A percentile compares a stretch with the other conserved stretches of the same genome.
These are phyloP conservation scores for Fusarium cicatricum DNA, from an alignment of 2,329 filamentous ascomycete genomes.

Conservation along the genomic window DNA sequence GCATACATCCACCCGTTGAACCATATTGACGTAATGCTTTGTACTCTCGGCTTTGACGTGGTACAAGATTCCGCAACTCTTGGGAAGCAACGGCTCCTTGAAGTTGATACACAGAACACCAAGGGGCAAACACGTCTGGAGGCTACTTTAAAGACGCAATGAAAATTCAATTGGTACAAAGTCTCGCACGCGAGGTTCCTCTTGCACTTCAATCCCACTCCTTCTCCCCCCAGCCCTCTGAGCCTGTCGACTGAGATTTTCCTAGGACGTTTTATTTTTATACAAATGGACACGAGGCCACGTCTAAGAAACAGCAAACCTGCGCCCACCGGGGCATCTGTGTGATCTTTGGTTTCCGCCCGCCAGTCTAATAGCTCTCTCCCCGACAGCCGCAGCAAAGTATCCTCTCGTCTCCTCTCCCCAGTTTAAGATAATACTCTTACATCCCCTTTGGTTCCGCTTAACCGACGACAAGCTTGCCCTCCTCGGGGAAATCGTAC, in stretches of 20 bases:
- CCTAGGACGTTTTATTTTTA: conserved; percentile 50
- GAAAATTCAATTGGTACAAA: conserved; percentile 38
- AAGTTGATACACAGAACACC: not conserved
- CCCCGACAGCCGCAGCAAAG: conserved; percentile 13
- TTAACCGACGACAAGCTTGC: conserved; percentile 93
- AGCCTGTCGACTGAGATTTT: conserved; percentile 36
- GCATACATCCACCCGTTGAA: too few species aligned
- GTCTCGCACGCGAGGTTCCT: conserved; percentile 28
- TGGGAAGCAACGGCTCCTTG: too few species aligned
- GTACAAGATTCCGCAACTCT: too few species aligned
- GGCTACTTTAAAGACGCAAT: conserved; percentile 12
- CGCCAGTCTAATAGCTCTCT: conserved; percentile 38
- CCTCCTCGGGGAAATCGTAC: conserved; percentile 94
- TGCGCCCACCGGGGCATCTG: conserved; percentile 36
- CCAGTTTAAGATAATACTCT: conserved; percentile 37
- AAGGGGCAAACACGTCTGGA: not conserved
- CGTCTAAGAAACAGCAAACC: conserved; percentile 48
- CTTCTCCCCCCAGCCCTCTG: conserved; percentile 14
- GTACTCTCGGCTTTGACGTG: too few species aligned
- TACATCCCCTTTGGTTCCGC: conserved; percentile 39
- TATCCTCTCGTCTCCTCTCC: conserved; percentile 21
- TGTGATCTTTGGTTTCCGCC: conserved; percentile 24
- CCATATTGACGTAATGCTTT: too few species aligned
- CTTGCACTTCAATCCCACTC: conserved; percentile 22
- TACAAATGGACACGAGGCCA: conserved; percentile 48